These are phyloP conservation scores for Komagataella kurtzmanii DNA, from an alignment of 805 yeast species.

Conservation along the genomic window DNA sequence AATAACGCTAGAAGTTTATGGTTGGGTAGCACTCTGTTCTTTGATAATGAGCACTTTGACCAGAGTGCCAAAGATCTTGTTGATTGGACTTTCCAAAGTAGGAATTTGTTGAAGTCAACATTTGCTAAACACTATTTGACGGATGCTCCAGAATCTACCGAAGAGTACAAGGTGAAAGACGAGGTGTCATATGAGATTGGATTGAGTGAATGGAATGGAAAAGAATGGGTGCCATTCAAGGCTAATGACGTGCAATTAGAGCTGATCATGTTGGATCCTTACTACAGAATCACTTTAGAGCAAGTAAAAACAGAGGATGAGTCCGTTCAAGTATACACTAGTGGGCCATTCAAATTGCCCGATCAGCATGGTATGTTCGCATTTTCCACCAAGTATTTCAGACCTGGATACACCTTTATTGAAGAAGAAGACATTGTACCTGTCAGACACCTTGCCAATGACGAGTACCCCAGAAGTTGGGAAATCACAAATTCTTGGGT, in stretches of 20 bases:
- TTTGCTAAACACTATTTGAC: conserved; percentile 40
- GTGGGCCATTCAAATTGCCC: conserved; percentile 56
- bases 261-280: conserved; percentile 87
- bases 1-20: conserved; percentile 70
- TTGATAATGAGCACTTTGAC: conserved; percentile 22
- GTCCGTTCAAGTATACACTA: conserved; percentile 34
- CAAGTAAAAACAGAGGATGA: conserved; percentile 23
- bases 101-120: conserved; percentile 44
- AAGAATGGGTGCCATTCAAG: conserved; percentile 58
- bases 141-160: conserved; percentile 27
- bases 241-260: conserved; percentile 66
- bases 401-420: conserved; percentile 63
- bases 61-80: conserved; percentile 17
- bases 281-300: conserved; percentile 62
- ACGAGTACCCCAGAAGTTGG: conserved; percentile 90
- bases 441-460: conserved; percentile 88
- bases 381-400: conserved; percentile 62
- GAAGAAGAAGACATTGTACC: conserved; percentile 60
- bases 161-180: conserved; percentile 62
- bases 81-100: conserved; percentile 68
- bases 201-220: conserved; percentile 30
- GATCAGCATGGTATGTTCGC: conserved; percentile 97
- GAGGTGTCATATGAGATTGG: conserved; percentile 42
- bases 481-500: conserved; percentile 90
- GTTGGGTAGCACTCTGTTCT: conserved; percentile 58